Conservation (phyloP, 2,329 filamentous ascomycete species). For the Nothophaeocryptopus gaeumannii region DNA sequence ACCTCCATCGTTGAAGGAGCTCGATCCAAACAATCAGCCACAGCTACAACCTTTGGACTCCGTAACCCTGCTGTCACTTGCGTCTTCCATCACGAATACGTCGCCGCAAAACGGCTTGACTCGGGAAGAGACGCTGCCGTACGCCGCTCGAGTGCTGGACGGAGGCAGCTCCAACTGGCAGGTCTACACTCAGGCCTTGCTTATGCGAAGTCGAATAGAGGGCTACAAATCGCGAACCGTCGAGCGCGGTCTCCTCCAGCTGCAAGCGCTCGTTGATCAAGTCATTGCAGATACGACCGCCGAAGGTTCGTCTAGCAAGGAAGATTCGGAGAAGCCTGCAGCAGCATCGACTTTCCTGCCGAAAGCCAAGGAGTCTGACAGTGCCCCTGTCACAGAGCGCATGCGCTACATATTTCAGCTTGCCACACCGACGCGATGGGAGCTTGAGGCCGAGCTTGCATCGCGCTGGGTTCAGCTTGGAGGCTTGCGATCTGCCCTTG, state of each 20-base stretch:
- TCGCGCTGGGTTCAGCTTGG: conserved; percentile 89
- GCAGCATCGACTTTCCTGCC: conserved; percentile 71
- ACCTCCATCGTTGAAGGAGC: conserved; percentile 58
- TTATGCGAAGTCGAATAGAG: conserved; percentile 88
- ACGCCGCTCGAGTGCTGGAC: conserved; percentile 79
- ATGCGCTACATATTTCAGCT: conserved; percentile 82
- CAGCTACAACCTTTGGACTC: conserved; percentile 80
- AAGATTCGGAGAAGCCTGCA: conserved; percentile 45
- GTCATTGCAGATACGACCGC: conserved; percentile 75
- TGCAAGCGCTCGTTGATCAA: conserved; percentile 94
- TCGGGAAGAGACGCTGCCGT: conserved; percentile 89
- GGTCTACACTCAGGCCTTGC: conserved; percentile 87
- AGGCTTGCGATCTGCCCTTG: conserved; percentile 81
- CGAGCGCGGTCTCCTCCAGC: conserved; percentile 83
- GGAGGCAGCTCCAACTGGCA: conserved; percentile 97
- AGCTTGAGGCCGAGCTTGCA: conserved; percentile 88
- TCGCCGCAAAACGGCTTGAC: conserved; percentile 81
- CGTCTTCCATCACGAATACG: conserved; percentile 87
- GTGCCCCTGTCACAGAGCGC: conserved; percentile 72
- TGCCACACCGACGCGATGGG: conserved; percentile 83
- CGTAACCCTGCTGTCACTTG: conserved; percentile 73
- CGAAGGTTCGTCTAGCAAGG: conserved; percentile 16
- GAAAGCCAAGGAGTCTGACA: conserved; percentile 69
- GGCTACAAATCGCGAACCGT: conserved; percentile 81
- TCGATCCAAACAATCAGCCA: conserved; percentile 79